These are phyloP conservation scores for Arthrinium phaeospermum DNA, from an alignment of 2,329 filamentous ascomycete genomes.

Conservation along the genomic window DNA sequence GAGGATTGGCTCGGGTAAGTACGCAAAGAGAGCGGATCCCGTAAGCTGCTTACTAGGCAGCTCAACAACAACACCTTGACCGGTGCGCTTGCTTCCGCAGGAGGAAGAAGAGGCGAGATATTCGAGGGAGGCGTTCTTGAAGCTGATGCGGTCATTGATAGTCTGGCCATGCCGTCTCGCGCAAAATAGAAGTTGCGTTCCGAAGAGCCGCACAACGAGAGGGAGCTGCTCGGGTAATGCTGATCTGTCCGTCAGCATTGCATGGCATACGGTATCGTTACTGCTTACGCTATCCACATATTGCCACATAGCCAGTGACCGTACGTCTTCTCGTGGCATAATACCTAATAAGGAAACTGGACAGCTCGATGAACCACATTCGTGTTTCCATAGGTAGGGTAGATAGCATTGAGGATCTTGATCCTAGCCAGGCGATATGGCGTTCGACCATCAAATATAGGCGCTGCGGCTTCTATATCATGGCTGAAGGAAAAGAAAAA, in stretches of 20 bases:
- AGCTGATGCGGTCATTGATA: not conserved
- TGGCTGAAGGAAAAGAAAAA: not conserved
- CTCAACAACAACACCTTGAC: not conserved
- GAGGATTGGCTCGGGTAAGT: not conserved
- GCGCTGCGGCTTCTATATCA: not conserved
- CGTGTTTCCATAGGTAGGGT: not conserved
- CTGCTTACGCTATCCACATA: not conserved
- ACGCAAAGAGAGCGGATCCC: not conserved
- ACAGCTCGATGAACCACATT: not conserved
- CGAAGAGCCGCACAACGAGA: not conserved
- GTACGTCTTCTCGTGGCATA: not conserved
- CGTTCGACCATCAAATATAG: not conserved
- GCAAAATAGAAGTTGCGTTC: not conserved
- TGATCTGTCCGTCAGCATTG: not conserved
- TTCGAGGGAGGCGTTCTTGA: not conserved
- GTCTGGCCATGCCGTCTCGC: not conserved
- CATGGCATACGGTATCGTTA: too few species aligned
- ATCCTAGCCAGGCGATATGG: not conserved
- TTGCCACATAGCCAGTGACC: not conserved
- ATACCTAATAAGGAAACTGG: not conserved
- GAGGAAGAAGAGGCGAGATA: not conserved
- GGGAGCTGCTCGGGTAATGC: not conserved
- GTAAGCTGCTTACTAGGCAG: not conserved
- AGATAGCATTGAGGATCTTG: not conserved
- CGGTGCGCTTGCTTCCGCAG: not conserved